These are phyloP conservation scores for Apiospora phragmitis DNA, from an alignment of 2,329 filamentous ascomycete genomes.

Conservation along the genomic window DNA sequence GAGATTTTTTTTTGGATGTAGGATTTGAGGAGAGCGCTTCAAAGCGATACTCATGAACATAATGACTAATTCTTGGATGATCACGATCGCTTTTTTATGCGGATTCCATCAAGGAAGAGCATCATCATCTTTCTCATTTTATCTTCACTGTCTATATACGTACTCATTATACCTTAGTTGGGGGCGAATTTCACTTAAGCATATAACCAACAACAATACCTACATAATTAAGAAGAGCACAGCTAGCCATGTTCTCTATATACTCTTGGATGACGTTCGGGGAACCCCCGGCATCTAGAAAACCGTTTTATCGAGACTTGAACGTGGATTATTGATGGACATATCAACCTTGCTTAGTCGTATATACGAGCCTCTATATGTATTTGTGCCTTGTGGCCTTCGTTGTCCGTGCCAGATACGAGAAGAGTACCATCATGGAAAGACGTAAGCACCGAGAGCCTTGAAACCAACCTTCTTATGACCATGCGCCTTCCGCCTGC, in stretches of 20 bases:
- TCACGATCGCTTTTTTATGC: slow-evolving; percentile 4
- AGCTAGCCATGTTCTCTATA: background rate
- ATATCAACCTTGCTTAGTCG: background rate
- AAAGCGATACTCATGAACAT: background rate
- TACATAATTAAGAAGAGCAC: background rate
- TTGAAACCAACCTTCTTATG: background rate
- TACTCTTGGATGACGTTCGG: background rate
- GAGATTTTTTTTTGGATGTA: background rate
- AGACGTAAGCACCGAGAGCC: background rate
- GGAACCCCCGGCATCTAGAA: no score
- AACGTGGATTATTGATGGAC: background rate
- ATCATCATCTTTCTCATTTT: slow-evolving; percentile 7
- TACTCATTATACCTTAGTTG: background rate
- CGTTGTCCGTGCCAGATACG: background rate
- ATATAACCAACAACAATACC: background rate
- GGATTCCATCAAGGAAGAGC: background rate
- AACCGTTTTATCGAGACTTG: background rate
- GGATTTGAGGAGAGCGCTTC: background rate
- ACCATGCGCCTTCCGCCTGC: background rate
- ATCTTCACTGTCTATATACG: background rate
- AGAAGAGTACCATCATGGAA: background rate
- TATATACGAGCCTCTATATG: background rate
- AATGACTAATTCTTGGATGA: slow-evolving; percentile 6
- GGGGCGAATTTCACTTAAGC: background rate
- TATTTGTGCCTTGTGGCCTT: background rate